phyloP scores from a whole-genome alignment of 176 grass and related monocot genomes.

The Metroxylon sagu region DNA sequence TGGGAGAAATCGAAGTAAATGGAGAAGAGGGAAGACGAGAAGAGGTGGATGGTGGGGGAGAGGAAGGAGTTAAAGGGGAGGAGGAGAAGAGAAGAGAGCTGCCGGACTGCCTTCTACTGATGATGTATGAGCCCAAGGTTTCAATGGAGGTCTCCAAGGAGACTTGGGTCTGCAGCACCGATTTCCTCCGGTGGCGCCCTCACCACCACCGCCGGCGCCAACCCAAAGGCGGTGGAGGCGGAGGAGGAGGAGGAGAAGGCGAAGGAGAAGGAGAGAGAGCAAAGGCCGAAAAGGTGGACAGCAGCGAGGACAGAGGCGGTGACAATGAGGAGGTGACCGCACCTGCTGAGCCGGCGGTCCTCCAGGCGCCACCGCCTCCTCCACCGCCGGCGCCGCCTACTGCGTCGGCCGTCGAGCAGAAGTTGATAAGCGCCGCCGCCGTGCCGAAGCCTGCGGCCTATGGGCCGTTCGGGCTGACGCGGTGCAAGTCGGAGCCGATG shows the following conservation, averaged over 20 bases:
- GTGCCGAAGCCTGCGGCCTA: slow-evolving; percentile 25
- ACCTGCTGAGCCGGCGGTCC: neutral
- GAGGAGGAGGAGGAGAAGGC: too few species aligned
- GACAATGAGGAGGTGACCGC: neutral
- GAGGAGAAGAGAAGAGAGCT: slow-evolving; percentile 52
- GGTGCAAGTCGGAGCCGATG: slow-evolving; percentile 89
- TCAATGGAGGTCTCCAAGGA: slow-evolving; percentile 99
- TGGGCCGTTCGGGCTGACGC: slow-evolving; percentile 67
- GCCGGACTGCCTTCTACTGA: slow-evolving; percentile 87
- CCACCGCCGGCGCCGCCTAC: neutral
- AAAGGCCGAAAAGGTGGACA: neutral
- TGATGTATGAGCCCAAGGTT: slow-evolving; percentile 98
- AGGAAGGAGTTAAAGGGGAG: slow-evolving; percentile 18
- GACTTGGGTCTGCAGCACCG: slow-evolving; percentile 90
- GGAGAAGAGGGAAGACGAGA: too few species aligned
- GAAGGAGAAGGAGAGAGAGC: neutral
- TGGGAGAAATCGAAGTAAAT: too few species aligned
- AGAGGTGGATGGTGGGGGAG: slow-evolving; percentile 1
- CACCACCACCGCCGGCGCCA: slow-evolving; percentile 24
- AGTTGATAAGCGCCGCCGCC: slow-evolving; percentile 24
- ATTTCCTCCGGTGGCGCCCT: slow-evolving; percentile 71
- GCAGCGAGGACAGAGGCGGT: slow-evolving; percentile 3
- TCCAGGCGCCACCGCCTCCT: neutral
- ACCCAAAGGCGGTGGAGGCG: too few species aligned
- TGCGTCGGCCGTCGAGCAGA: slow-evolving; percentile 36